Conservation (phyloP, 352 stramenopile species). For the Phytophthora brassicae region DNA sequence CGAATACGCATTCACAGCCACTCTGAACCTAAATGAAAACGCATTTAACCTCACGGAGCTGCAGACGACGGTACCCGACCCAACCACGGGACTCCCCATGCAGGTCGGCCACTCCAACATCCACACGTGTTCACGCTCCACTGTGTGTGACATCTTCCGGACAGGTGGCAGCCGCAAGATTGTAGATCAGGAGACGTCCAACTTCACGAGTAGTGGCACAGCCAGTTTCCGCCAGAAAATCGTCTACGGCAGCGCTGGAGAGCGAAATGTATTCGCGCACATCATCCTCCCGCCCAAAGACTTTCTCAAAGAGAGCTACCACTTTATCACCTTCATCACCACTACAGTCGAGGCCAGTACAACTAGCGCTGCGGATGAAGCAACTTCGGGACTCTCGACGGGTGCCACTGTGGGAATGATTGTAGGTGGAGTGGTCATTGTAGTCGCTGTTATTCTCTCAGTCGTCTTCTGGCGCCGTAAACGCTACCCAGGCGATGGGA, state of each 20-base stretch:
- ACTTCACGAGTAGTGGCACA: slow-evolving; percentile 64
- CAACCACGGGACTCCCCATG: slow-evolving; percentile 52
- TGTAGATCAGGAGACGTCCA: slow-evolving; percentile 68
- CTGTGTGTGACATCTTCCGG: slow-evolving; percentile 75
- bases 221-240: slow-evolving; percentile 67
- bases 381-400: slow-evolving; percentile 40
- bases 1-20: slow-evolving; percentile 76
- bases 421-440: slow-evolving; percentile 42
- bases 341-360: slow-evolving; percentile 36
- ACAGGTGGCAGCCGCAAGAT: slow-evolving; percentile 69
- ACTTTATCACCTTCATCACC: slow-evolving; percentile 80
- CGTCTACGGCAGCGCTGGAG: slow-evolving; percentile 41
- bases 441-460: slow-evolving; percentile 47
- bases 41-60: slow-evolving; percentile 65
- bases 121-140: slow-evolving; percentile 68
- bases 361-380: slow-evolving; percentile 6
- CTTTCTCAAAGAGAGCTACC: slow-evolving; percentile 61
- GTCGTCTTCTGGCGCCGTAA: slow-evolving; percentile 68
- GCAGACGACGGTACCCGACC: slow-evolving; percentile 55
- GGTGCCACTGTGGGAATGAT: slow-evolving; percentile 47
- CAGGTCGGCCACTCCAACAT: slow-evolving; percentile 79
- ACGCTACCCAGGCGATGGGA: slow-evolving; percentile 36
- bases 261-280: slow-evolving; percentile 80
- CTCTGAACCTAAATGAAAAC: slow-evolving; percentile 71
- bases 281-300: slow-evolving; percentile 65